A percentile compares a stretch with the other conserved stretches of the same genome.
Evolutionary conservation across 164 flowering plant species (phyloP).

Genomic region (Saururus chinensis): DNA sequence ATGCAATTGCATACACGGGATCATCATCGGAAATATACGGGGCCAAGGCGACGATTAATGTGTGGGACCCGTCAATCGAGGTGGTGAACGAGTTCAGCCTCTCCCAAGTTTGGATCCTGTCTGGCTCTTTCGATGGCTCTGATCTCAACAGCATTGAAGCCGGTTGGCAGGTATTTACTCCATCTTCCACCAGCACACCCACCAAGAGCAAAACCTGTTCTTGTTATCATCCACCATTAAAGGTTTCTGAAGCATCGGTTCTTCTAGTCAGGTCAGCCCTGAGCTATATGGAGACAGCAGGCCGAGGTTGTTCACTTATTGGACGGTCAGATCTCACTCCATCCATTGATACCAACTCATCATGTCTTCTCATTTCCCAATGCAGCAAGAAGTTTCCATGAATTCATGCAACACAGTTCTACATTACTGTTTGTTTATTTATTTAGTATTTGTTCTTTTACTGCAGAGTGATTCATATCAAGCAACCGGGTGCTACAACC

Average conservation of each 20-base stretch:
- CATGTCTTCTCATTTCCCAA: constrained; percentile 6
- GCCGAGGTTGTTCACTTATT: constrained; percentile 92
- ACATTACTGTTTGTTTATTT: background rate
- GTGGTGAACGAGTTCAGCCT: constrained; percentile 83
- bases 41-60: constrained; percentile 88
- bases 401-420: background rate
- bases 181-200: background rate
- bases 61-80: constrained; percentile 85
- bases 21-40: constrained; percentile 61
- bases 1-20: constrained; percentile 88
- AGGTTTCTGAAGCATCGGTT: constrained; percentile 44
- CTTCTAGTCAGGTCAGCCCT: constrained; percentile 99
- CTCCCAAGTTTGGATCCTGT: constrained; percentile 94
- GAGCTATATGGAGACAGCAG: constrained; percentile 98
- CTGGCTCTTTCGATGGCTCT: constrained; percentile 86
- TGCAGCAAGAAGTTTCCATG: constrained; percentile 1
- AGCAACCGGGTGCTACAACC: constrained; percentile 93
- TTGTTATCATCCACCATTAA: background rate
- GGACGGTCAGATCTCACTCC: constrained; percentile 77
- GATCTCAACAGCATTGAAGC: constrained; percentile 99
- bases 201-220: background rate
- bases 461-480: constrained; percentile 81
- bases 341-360: background rate
- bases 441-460: background rate
- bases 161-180: constrained; percentile 92